phyloP scores from a whole-genome alignment of 1,284 basidiomycete genomes.

The Ceratobasidium papillatum region DNA sequence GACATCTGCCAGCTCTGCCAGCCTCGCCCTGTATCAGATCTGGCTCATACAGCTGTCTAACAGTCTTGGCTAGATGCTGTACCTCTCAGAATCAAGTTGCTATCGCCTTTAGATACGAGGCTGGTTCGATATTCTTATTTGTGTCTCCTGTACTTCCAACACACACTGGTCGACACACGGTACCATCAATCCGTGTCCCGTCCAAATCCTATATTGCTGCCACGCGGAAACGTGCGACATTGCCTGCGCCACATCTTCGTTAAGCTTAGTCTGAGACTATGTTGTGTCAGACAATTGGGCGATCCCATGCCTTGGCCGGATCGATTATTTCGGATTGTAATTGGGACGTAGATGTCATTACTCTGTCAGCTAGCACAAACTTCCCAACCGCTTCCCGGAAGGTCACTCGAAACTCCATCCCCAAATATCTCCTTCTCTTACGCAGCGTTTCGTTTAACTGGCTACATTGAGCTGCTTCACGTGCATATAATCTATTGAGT shows the following conservation, averaged over 20 bases:
- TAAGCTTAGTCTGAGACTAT: too few relatives aligned
- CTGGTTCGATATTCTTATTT: constrained; percentile 54
- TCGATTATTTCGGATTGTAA: too few relatives aligned
- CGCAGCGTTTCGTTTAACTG: too few relatives aligned
- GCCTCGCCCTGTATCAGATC: constrained; percentile 5
- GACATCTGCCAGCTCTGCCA: constrained; percentile 18
- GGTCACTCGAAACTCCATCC: too few relatives aligned
- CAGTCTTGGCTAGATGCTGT: constrained; percentile 17
- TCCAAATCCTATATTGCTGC: constrained; percentile 21
- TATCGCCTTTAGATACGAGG: constrained; percentile 51
- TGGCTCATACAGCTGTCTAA: constrained; percentile 19
- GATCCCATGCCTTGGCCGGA: too few relatives aligned
- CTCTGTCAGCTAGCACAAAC: too few relatives aligned
- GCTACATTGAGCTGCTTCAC: too few relatives aligned
- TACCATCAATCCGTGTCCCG: constrained; percentile 26
- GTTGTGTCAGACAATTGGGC: too few relatives aligned
- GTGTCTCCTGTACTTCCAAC: not conserved
- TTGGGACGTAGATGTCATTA: too few relatives aligned
- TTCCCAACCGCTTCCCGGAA: too few relatives aligned
- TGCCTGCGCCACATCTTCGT: constrained; percentile 26
- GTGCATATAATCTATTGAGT: too few relatives aligned
- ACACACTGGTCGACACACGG: not conserved
- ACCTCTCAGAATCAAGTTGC: constrained; percentile 34
- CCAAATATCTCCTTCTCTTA: too few relatives aligned
- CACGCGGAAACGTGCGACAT: constrained; percentile 7